Base-by-base conservation (phyloP, 2,329 filamentous ascomycete species). In the Nigrospora sphaerica region DNA sequence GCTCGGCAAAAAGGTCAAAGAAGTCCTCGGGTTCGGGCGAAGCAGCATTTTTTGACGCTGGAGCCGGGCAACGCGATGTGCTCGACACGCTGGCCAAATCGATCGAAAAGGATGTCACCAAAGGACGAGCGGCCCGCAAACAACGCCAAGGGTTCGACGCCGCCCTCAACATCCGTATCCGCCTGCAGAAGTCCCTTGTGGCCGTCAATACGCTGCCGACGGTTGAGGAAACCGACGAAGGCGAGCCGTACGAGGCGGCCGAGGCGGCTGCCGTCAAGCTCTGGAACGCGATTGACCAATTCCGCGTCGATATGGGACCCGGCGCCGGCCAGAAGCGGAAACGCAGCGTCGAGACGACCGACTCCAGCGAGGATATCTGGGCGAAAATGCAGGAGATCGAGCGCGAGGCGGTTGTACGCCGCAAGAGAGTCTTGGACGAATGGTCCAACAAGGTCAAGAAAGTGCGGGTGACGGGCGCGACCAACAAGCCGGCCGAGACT, bases 121-220 rank as follows among this genome's bases (percentile, higher is more conserved):
- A 97, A 66, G 93, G 93, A 12, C 70, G 78, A 46, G 92, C 92
- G 0, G 88, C 98, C 34, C 92, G 90, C 57, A 74, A 83, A 47
- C 93, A 98, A 67, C 82, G 90, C 44, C 85, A 84, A 51, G 81
- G 85, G 1, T 98, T 95, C 59, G 92, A 97, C 56, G 81, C 87
- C 0, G 78, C 97, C 1, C 77, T 98, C 32, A 95, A 95, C 67
- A 79, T 90, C 13, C 83, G 93, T 17, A 96, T 98, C 60, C 87
- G 92, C 50, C 70, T 98, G 16, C 95, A 98, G 64, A 97, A 96
- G 65, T 89, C 88, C 2, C 69, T 98, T 13, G 78, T 93, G 14
- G 84, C 87, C 0, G 80, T 85, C 23, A 96, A 96, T 64, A 85
- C 89, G 1, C 73, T 95, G 36, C 65, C 75, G 14, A 61, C 70